Evolutionary conservation across 202 grass and related monocot species (phyloP).

Genomic region (Miscanthus sacchariflorus): DNA sequence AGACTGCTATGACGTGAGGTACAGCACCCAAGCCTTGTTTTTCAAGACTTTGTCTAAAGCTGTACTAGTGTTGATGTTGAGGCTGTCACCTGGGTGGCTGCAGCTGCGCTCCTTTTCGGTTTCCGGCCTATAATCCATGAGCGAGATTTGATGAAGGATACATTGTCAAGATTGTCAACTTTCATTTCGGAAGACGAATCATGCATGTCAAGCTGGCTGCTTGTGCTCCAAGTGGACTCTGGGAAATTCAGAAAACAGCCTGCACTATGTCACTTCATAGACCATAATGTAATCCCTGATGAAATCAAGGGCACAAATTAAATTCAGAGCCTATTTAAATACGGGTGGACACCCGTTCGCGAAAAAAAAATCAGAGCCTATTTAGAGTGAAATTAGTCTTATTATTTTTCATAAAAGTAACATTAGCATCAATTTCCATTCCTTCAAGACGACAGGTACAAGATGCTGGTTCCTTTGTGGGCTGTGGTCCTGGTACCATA

Average conservation of each 20-base stretch:
- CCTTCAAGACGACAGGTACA: no score
- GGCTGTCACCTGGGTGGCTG: neutral
- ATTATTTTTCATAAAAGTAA: slow-evolving; percentile 11
- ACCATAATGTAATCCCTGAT: neutral
- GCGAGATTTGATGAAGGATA: slow-evolving; percentile 12
- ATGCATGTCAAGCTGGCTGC: neutral
- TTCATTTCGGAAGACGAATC: neutral
- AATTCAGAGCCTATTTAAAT: neutral
- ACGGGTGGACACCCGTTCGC: no score
- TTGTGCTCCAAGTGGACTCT: slow-evolving; percentile 14
- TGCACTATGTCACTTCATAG: neutral
- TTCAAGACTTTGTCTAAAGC: slow-evolving; percentile 30
- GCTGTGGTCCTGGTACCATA: neutral
- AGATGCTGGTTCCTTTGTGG: neutral
- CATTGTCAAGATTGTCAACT: neutral
- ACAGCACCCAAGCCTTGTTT: neutral
- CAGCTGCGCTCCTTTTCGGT: neutral
- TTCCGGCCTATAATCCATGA: neutral
- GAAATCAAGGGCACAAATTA: neutral
- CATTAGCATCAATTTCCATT: no score
- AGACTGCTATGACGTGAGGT: neutral
- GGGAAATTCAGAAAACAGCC: neutral
- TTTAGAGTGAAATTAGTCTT: neutral
- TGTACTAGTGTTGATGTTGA: neutral
- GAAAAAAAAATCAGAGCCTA: no score